Conservation (phyloP, 805 yeast genomes). For the Metschnikowia orientalis region DNA sequence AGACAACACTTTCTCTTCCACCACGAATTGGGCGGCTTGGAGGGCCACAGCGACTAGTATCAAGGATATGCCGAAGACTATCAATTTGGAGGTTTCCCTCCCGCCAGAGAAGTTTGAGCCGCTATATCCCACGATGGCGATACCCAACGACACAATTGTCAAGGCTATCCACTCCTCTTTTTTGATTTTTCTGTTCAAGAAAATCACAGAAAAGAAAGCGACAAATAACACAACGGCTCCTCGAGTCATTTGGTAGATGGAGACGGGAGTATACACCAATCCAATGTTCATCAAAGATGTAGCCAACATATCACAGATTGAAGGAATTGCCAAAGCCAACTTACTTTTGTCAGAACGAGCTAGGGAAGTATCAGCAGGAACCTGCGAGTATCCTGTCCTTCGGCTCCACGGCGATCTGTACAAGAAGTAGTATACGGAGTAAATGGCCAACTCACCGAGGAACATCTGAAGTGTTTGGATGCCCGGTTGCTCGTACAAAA, state of each 20-base stretch:
- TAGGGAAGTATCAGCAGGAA: constrained; percentile 4
- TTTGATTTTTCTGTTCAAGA: constrained; percentile 52
- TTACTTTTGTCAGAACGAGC: constrained; percentile 13
- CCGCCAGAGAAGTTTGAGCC: constrained; percentile 40
- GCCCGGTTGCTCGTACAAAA: constrained; percentile 69
- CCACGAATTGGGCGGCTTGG: constrained; percentile 72
- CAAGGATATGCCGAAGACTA: constrained; percentile 53
- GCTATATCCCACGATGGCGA: constrained; percentile 67
- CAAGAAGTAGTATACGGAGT: constrained; percentile 35
- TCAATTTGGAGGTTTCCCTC: constrained; percentile 21
- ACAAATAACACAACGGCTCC: constrained; percentile 75
- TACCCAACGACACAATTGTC: constrained; percentile 61
- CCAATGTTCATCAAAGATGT: constrained; percentile 79
- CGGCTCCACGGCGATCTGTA: constrained; percentile 18
- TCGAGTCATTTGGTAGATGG: constrained; percentile 81
- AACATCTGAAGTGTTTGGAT: constrained; percentile 80
- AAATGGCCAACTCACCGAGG: constrained; percentile 59
- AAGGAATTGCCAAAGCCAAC: constrained; percentile 48
- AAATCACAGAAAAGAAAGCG: constrained; percentile 62
- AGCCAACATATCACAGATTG: constrained; percentile 65
- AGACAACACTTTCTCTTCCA: constrained; percentile 64
- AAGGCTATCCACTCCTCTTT: constrained; percentile 66
- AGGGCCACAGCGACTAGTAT: constrained; percentile 61
- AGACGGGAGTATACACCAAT: constrained; percentile 67
- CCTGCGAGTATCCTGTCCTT: constrained; percentile 10